phyloP scores from a whole-genome alignment of 78 protist genomes.

The Anaeramoeba flamelloides region DNA sequence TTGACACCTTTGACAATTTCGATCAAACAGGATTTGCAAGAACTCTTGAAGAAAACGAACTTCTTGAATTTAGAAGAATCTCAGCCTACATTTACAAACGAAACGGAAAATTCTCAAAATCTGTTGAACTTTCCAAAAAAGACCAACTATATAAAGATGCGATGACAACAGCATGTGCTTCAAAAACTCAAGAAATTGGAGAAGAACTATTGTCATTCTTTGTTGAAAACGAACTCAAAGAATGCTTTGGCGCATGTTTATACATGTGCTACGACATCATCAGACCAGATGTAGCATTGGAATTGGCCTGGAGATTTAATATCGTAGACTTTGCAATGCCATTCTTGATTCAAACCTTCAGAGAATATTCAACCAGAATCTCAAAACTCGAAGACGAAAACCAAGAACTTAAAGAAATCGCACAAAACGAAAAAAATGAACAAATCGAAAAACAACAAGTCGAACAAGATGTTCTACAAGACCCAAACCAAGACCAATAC shows the following conservation, averaged over 20 bases:
- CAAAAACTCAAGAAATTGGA: constrained; percentile 48
- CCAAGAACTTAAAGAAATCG: too few species aligned
- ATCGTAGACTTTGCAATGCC: constrained; percentile 93
- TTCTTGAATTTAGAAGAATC: constrained; percentile 79
- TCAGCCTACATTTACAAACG: constrained; percentile 74
- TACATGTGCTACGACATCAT: constrained; percentile 84
- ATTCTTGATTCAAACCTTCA: constrained; percentile 64
- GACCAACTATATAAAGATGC: constrained; percentile 88
- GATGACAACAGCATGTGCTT: constrained; percentile 78
- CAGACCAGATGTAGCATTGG: constrained; percentile 80
- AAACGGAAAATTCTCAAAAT: constrained; percentile 39
- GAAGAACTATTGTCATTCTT: constrained; percentile 82
- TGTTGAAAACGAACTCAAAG: too few species aligned
- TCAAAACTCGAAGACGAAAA: too few species aligned
- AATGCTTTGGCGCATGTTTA: constrained; percentile 84
- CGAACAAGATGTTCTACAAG: too few species aligned
- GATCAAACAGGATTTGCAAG: constrained; percentile 65
- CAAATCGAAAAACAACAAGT: too few species aligned
- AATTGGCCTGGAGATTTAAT: constrained; percentile 89
- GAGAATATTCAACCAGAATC: too few species aligned
- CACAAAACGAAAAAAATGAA: too few species aligned
- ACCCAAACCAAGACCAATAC: too few species aligned
- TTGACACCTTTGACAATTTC: constrained; percentile 58
- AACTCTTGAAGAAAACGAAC: constrained; percentile 69
- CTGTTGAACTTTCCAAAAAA: constrained; percentile 77